Conservation (phyloP, 1,284 basidiomycete species). For the Ganoderma meredithae region DNA sequence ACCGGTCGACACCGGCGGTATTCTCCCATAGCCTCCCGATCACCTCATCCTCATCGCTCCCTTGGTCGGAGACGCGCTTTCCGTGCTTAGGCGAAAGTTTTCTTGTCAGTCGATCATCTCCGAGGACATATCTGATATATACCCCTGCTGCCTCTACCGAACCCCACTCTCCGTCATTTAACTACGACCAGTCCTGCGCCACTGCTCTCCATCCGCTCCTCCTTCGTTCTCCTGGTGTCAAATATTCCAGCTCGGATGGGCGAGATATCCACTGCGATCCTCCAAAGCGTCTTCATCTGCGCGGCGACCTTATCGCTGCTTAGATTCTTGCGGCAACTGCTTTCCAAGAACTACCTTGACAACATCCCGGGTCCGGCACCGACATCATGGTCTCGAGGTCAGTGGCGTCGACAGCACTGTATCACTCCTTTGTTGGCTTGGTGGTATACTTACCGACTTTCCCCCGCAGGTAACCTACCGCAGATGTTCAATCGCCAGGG, state of each 20-base stretch:
- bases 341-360: conserved; percentile 30
- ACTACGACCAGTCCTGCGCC: conserved; percentile 18
- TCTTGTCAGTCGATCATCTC: conserved; percentile 30
- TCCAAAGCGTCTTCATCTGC: conserved; percentile 30
- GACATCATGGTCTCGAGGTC: conserved; percentile 31
- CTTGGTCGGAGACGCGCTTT: conserved; percentile 13
- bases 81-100: conserved; percentile 19
- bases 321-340: conserved; percentile 23
- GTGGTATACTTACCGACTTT: not conserved
- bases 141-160: conserved; percentile 19
- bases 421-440: not conserved
- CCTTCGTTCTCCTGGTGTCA: conserved; percentile 26
- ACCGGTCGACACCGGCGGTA: conserved; percentile 22
- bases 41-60: conserved; percentile 18
- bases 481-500: conserved; percentile 31
- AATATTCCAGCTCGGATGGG: conserved; percentile 17
- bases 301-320: conserved; percentile 28
- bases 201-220: conserved; percentile 19
- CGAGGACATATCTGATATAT: conserved; percentile 32
- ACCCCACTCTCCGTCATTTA: conserved; percentile 22
- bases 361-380: conserved; percentile 35
- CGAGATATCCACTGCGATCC: conserved; percentile 24
- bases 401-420: conserved; percentile 5
- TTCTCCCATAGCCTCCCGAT: conserved; percentile 22
- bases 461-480: conserved; percentile 27